These are phyloP conservation scores for Pochonia chlamydosporia DNA, from an alignment of 2,329 filamentous ascomycete genomes.

Conservation along the genomic window DNA sequence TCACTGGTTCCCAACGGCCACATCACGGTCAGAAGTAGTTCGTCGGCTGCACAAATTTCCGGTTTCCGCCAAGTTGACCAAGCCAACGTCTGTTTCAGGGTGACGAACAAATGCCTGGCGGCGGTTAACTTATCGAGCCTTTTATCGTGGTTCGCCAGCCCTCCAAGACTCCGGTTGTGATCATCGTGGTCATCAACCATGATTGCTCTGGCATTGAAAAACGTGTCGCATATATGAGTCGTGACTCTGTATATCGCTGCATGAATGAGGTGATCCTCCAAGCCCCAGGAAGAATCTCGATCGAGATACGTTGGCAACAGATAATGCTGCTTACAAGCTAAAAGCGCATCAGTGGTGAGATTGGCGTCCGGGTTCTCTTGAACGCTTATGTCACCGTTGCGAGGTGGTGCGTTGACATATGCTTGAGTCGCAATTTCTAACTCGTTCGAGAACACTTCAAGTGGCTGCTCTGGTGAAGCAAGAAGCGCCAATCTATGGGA, in stretches of 20 bases:
- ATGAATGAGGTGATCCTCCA: constrained; percentile 39
- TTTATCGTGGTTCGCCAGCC: too few relatives aligned
- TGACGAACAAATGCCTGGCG: background rate
- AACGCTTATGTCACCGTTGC: constrained; percentile 15
- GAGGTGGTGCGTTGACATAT: constrained; percentile 30
- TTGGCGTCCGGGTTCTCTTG: constrained; percentile 16
- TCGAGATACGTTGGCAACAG: constrained; percentile 23
- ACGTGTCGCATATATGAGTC: constrained; percentile 29
- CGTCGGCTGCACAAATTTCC: constrained; percentile 42
- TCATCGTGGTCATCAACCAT: background rate
- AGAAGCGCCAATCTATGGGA: constrained; percentile 45
- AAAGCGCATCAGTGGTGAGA: constrained; percentile 30
- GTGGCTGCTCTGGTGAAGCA: constrained; percentile 18
- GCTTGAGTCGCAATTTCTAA: constrained; percentile 15
- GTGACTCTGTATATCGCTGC: constrained; percentile 35
- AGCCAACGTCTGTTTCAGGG: constrained; percentile 42
- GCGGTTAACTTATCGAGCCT: too few relatives aligned
- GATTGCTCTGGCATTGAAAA: constrained; percentile 15
- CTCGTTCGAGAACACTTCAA: constrained; percentile 21
- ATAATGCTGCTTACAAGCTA: constrained; percentile 41
- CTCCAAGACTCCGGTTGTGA: too few relatives aligned
- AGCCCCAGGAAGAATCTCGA: constrained; percentile 25
- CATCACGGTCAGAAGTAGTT: constrained; percentile 58
- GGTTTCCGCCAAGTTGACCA: constrained; percentile 59
- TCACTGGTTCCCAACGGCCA: constrained; percentile 53